Percentiles rank a stretch among this genome's conserved stretches.
These are phyloP conservation scores for Lantana camara DNA, from an alignment of 257 asterid species.

Conservation along the genomic window DNA sequence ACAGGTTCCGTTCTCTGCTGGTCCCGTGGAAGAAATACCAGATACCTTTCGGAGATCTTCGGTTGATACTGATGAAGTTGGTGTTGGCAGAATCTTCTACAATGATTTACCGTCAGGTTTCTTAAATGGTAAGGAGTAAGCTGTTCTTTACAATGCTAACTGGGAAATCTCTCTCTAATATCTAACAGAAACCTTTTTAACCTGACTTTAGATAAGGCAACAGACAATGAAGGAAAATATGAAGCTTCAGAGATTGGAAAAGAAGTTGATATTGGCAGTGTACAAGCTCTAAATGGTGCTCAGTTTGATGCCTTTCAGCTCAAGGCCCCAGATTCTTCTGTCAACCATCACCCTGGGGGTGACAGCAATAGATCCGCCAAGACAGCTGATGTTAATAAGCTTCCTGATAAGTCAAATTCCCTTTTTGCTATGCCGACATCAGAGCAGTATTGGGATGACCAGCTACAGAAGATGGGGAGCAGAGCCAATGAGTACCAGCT, in stretches of 20 bases:
- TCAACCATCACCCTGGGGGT: constrained; percentile 17
- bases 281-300: neutral
- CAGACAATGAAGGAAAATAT: constrained; percentile 30
- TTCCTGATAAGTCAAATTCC: constrained; percentile 50
- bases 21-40: constrained; percentile 38
- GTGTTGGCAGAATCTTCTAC: constrained; percentile 38
- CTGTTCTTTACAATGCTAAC: constrained; percentile 11
- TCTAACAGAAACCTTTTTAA: constrained; percentile 21
- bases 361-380: constrained; percentile 35
- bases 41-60: constrained; percentile 39
- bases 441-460: constrained; percentile 56
- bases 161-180: constrained; percentile 5
- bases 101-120: constrained; percentile 39
- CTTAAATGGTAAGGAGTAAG: constrained; percentile 29
- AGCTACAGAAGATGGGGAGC: constrained; percentile 41
- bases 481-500: constrained; percentile 43
- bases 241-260: neutral
- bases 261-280: neutral
- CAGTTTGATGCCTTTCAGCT: constrained; percentile 24
- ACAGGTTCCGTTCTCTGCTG: constrained; percentile 36
- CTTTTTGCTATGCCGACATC: constrained; percentile 40
- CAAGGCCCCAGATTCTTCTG: neutral
- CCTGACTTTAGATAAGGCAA: constrained; percentile 40
- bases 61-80: constrained; percentile 35
- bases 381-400: constrained; percentile 43